A percentile compares a stretch with the other conserved stretches of the same genome.
Evolutionary conservation across 2,329 filamentous ascomycete species (phyloP).

Genomic region (Diaporthe sp.): DNA sequence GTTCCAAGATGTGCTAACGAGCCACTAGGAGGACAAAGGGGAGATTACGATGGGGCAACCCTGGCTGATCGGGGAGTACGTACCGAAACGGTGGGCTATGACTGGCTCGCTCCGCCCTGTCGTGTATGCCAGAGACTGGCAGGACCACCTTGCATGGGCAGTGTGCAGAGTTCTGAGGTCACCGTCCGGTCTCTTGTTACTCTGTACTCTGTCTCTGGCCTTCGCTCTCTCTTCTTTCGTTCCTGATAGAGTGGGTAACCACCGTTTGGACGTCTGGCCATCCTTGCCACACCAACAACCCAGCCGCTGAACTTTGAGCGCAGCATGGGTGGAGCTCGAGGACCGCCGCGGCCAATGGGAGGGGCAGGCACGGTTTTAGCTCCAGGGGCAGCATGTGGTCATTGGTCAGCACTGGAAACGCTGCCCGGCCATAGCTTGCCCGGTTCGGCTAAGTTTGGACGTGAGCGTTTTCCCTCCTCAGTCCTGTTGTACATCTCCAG

Average conservation of each 20-base stretch:
- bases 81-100: slow-evolving; percentile 26
- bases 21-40: slow-evolving; percentile 29
- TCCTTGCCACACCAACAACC: slow-evolving; percentile 12
- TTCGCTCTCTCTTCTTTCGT: not conserved
- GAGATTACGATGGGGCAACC: slow-evolving; percentile 34
- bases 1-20: slow-evolving; percentile 28
- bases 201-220: not conserved
- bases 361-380: not conserved
- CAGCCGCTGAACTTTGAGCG: slow-evolving; percentile 4
- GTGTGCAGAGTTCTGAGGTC: not conserved
- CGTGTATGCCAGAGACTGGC: slow-evolving; percentile 2
- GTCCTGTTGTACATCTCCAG: slow-evolving; percentile 16
- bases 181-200: slow-evolving; percentile 5
- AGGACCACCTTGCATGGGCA: not conserved
- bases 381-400: slow-evolving; percentile 1
- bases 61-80: slow-evolving; percentile 30
- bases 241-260: slow-evolving; percentile 22
- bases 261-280: not conserved
- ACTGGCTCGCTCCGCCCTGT: slow-evolving; percentile 24
- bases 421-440: slow-evolving; percentile 7
- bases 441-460: slow-evolving; percentile 24
- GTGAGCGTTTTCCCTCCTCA: slow-evolving; percentile 4
- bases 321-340: not conserved
- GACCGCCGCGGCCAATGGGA: not conserved
- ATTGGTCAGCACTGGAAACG: slow-evolving; percentile 23